Evolutionary conservation across 495 filamentous ascomycete genomes (phyloP).

Genomic region (Sporormia fimetaria): DNA sequence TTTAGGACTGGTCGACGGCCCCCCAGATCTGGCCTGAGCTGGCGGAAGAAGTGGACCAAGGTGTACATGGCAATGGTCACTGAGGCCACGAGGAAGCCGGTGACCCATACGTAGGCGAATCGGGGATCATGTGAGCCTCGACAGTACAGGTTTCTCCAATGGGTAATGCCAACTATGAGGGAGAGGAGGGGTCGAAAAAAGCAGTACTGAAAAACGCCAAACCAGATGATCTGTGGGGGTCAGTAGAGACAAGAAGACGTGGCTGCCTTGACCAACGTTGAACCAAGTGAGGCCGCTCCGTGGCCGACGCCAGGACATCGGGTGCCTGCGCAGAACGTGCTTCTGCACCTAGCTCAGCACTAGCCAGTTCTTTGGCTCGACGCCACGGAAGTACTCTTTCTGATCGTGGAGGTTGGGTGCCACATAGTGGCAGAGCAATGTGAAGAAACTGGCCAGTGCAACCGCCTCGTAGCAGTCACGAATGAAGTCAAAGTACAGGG

Average conservation of each 20-base stretch:
- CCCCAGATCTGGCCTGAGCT: slow-evolving; percentile 56
- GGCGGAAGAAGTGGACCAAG: slow-evolving; percentile 79
- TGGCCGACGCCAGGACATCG: slow-evolving; percentile 60
- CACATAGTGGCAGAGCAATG: slow-evolving; percentile 75
- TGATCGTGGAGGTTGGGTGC: slow-evolving; percentile 70
- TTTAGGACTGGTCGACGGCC: slow-evolving; percentile 69
- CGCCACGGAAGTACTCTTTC: slow-evolving; percentile 72
- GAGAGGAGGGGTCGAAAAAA: slow-evolving; percentile 79
- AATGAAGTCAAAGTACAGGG: slow-evolving; percentile 71
- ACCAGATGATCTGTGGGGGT: slow-evolving; percentile 58
- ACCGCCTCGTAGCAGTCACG: slow-evolving; percentile 89
- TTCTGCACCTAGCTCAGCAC: slow-evolving; percentile 60
- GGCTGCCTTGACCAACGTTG: slow-evolving; percentile 38
- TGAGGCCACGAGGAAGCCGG: slow-evolving; percentile 56
- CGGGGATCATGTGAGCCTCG: slow-evolving; percentile 62
- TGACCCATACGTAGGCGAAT: slow-evolving; percentile 73
- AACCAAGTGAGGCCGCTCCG: slow-evolving; percentile 87
- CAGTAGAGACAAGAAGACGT: neutral
- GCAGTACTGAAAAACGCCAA: slow-evolving; percentile 82
- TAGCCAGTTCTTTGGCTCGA: slow-evolving; percentile 62
- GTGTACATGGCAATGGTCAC: slow-evolving; percentile 89
- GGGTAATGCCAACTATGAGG: slow-evolving; percentile 60
- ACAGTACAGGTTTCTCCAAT: slow-evolving; percentile 62
- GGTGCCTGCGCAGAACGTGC: slow-evolving; percentile 50
- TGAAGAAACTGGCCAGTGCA: slow-evolving; percentile 82